phyloP scores from a whole-genome alignment of 768 basidiomycete genomes.

The Boletus subcaerulescens region DNA sequence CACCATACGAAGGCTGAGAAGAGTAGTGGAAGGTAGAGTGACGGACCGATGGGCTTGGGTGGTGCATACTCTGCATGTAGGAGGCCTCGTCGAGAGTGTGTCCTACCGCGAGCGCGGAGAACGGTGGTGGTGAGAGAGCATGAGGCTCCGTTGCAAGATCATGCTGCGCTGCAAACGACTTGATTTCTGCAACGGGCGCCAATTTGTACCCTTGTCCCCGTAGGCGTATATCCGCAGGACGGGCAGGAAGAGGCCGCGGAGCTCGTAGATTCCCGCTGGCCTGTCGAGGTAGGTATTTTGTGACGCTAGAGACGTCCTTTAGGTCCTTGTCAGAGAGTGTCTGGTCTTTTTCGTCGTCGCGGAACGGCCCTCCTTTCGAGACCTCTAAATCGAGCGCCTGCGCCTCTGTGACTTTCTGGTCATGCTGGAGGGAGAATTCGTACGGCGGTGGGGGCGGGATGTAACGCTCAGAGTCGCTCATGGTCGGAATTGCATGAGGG shows the following conservation, averaged over 20 bases:
- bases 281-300: conserved; percentile 1
- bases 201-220: background rate
- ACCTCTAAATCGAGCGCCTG: conserved; percentile 7
- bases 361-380: conserved; percentile 10
- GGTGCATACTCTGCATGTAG: conserved; percentile 27
- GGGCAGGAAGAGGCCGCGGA: conserved; percentile 27
- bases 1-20: conserved; percentile 19
- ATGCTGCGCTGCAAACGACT: background rate
- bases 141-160: conserved; percentile 10
- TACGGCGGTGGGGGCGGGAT: conserved; percentile 42
- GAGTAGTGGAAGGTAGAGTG: conserved; percentile 23
- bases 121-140: conserved; percentile 33
- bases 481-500: background rate
- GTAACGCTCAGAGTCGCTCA: conserved; percentile 22
- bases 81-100: conserved; percentile 38
- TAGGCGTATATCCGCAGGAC: conserved; percentile 10
- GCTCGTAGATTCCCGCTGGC: conserved; percentile 1
- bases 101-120: conserved; percentile 23
- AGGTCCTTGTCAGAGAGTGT: conserved; percentile 7
- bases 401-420: conserved; percentile 44
- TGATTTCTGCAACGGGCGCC: conserved; percentile 4
- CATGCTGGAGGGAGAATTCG: conserved; percentile 41
- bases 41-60: conserved; percentile 20
- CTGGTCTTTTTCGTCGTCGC: conserved; percentile 19
- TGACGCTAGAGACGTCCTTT: background rate